Base-by-base conservation (phyloP, 1,139 yeast species). In the Kazachstania sp. region DNA sequence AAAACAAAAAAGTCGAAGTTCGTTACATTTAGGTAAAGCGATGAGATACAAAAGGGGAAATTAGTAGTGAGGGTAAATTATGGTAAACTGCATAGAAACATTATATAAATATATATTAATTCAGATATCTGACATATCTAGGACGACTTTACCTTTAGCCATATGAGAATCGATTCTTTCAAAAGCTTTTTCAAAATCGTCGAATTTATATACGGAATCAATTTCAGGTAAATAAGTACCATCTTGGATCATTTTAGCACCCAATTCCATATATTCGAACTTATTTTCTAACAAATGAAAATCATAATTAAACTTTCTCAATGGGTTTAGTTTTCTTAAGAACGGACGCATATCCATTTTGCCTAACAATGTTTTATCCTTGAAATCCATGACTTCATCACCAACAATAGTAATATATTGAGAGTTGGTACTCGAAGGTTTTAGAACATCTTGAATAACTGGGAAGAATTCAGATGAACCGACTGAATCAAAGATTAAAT, bases 271-370 rank as follows among this genome's bases (percentile, higher is more conserved):
- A 51, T 57, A 66, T 30, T 50, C 61, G 43, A 43, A 56, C 56
- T 37, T 47, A 37, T 51, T 46, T 36, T 52, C 50, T 11, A 56
- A 49, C 13, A 58, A 51, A 20, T 57, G 53, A 16, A 67, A 45
- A 3, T 60, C 60, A 40, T 68, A 73, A 46, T 66, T 65, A 48
- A 61, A 71, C 52, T 57, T 58, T 56, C 54, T 61, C 63, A 52
- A 65, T 49, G 67, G 45, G 87, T 86, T 46, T 81, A 72, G 7
- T 88, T 92, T 54, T 90, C 73, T 52, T 83, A 78, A 58, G 81
- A 39, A 11, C 4, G 37, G 34, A 13, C 16, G 19, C 2, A 42
- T 18, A 11, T 47, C 38, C 11, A 45, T 8, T n/a, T 83, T 50
- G 50, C 73, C 47, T 46, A 70, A 56, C 65, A 46, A 45, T 3